Percentiles rank a stretch among this genome's conserved stretches.
Evolutionary conservation across 73 alveolate species (phyloP).

Genomic region (Paramecium sonneborni): DNA sequence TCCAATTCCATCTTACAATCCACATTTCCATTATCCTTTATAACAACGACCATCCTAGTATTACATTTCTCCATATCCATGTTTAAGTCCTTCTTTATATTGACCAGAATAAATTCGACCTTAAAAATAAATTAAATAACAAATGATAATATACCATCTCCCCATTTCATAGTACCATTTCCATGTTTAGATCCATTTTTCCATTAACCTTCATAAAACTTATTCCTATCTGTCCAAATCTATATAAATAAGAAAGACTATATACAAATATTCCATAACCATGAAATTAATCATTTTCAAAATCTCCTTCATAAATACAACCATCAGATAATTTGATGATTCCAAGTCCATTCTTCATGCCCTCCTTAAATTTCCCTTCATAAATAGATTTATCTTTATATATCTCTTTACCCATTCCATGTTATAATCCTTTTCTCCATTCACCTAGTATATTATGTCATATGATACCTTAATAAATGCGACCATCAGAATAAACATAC

Average conservation of each 20-base stretch:
- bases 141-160: not conserved
- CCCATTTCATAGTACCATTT: slow-evolving; percentile 57
- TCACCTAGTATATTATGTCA: not conserved
- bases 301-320: slow-evolving; percentile 30
- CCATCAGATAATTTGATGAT: not conserved
- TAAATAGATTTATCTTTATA: not conserved
- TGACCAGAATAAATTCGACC: not conserved
- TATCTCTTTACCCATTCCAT: not conserved
- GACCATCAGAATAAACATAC: not conserved
- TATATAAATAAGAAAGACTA: not conserved
- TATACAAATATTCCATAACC: slow-evolving; percentile 62
- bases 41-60: slow-evolving; percentile 26
- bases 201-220: slow-evolving; percentile 62
- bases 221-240: not conserved
- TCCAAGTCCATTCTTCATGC: slow-evolving; percentile 49
- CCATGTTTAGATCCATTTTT: slow-evolving; percentile 49
- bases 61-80: slow-evolving; percentile 37
- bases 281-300: slow-evolving; percentile 50
- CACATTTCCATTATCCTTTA: slow-evolving; percentile 21
- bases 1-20: not conserved
- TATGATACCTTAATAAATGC: not conserved
- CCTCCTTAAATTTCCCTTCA: slow-evolving; percentile 50
- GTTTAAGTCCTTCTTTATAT: slow-evolving; percentile 6
- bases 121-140: not conserved
- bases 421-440: slow-evolving; percentile 10